Percentiles rank a stretch among this genome's conserved stretches.
Evolutionary conservation across 768 basidiomycete genomes (phyloP).

Genomic region (Tricholomella constricta): DNA sequence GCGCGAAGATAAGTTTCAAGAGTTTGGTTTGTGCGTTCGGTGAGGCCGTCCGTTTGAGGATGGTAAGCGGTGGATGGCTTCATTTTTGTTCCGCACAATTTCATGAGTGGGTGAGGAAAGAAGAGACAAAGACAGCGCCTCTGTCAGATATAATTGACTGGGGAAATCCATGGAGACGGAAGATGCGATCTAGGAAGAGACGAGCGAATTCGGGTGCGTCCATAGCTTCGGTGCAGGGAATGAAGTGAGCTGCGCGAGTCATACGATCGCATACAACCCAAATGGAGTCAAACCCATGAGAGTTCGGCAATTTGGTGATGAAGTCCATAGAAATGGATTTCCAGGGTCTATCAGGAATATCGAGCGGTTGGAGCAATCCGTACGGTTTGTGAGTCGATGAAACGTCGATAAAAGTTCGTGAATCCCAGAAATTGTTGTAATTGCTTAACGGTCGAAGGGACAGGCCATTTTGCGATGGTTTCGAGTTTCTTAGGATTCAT

Average conservation of each 20-base stretch:
- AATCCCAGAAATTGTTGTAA: conserved; percentile 39
- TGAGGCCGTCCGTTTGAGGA: conserved; percentile 26
- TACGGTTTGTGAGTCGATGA: conserved; percentile 31
- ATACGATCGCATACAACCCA: conserved; percentile 41
- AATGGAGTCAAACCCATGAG: conserved; percentile 38
- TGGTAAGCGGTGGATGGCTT: conserved; percentile 42
- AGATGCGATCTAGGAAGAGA: conserved; percentile 38
- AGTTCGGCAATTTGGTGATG: conserved; percentile 41
- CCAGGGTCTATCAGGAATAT: conserved; percentile 37
- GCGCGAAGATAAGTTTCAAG: conserved; percentile 37
- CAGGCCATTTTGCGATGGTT: conserved; percentile 36
- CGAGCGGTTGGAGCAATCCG: conserved; percentile 37
- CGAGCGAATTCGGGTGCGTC: conserved; percentile 31
- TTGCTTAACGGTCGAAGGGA: conserved; percentile 28
- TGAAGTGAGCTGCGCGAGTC: conserved; percentile 43
- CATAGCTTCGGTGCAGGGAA: conserved; percentile 33
- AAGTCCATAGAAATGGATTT: conserved; percentile 42
- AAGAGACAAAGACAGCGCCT: conserved; percentile 33
- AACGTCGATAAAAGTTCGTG: conserved; percentile 25
- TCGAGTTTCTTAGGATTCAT: conserved; percentile 43
- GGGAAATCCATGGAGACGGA: conserved; percentile 35
- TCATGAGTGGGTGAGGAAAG: conserved; percentile 28
- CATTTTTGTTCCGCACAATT: conserved; percentile 7
- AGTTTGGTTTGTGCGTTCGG: conserved; percentile 8
- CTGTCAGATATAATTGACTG: conserved; percentile 34